phyloP scores from a whole-genome alignment of 2,329 filamentous ascomycete genomes.

The Fusarium miscanthi region DNA sequence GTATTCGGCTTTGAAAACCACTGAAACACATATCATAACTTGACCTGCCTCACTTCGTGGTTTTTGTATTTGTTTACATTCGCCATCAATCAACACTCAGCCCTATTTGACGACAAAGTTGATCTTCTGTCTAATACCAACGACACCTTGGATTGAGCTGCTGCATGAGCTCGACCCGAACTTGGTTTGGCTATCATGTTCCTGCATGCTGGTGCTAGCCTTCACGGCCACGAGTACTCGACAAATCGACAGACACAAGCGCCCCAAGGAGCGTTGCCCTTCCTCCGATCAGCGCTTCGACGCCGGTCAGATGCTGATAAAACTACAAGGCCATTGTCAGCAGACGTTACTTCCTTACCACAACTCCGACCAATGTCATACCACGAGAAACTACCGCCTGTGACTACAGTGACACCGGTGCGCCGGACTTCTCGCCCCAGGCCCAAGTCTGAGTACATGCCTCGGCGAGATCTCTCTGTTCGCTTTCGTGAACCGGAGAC shows the following conservation, averaged over 20 bases:
- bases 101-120: background rate
- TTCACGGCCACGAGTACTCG: constrained; percentile 71
- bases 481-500: constrained; percentile 57
- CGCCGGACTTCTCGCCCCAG: constrained; percentile 42
- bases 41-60: constrained; percentile 14
- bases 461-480: constrained; percentile 57
- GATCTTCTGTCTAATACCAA: background rate
- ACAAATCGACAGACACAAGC: constrained; percentile 49
- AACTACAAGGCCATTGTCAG: constrained; percentile 27
- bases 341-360: constrained; percentile 21
- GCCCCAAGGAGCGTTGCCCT: constrained; percentile 52
- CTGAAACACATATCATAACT: constrained; percentile 35
- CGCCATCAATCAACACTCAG: background rate
- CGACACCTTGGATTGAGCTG: constrained; percentile 13
- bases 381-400: constrained; percentile 39
- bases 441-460: constrained; percentile 54
- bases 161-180: constrained; percentile 34
- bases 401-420: constrained; percentile 23
- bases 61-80: background rate
- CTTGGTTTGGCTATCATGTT: constrained; percentile 59
- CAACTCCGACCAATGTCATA: constrained; percentile 41
- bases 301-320: constrained; percentile 48
- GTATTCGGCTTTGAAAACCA: constrained; percentile 34
- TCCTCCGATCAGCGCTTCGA: constrained; percentile 57
- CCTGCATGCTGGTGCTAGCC: constrained; percentile 67